A percentile compares a stretch with the other conserved stretches of the same genome.
Evolutionary conservation across 768 basidiomycete genomes (phyloP).

Genomic region (Phaffia tasmanica): DNA sequence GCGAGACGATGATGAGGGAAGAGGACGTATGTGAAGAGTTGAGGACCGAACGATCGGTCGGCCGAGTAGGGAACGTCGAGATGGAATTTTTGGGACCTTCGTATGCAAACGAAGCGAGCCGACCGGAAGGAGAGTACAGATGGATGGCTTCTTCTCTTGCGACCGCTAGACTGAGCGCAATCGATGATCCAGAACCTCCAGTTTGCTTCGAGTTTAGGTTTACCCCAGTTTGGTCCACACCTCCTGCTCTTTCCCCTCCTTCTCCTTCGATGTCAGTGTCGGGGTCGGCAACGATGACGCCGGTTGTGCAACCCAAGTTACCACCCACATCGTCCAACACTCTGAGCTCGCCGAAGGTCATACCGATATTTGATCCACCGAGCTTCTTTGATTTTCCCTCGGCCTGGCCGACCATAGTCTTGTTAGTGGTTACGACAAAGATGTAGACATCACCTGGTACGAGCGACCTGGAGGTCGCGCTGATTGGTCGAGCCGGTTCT

Average conservation of each 20-base stretch:
- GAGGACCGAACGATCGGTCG: neutral
- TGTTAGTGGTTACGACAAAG: constrained; percentile 11
- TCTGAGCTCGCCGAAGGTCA: constrained; percentile 50
- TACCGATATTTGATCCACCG: too few species aligned
- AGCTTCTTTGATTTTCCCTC: constrained; percentile 4
- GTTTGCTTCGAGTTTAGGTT: constrained; percentile 37
- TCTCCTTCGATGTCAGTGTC: constrained; percentile 2
- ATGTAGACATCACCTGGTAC: constrained; percentile 6
- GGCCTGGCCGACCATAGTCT: constrained; percentile 11
- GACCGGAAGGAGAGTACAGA: constrained; percentile 47
- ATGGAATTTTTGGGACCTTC: constrained; percentile 67
- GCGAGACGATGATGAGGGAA: constrained; percentile 81
- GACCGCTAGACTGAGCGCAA: constrained; percentile 48
- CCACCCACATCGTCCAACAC: constrained; percentile 73
- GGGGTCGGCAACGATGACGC: constrained; percentile 1
- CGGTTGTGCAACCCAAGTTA: constrained; percentile 60
- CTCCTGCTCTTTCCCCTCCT: constrained; percentile 42
- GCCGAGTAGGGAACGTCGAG: constrained; percentile 45
- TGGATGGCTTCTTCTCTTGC: constrained; percentile 89
- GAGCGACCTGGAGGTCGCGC: neutral
- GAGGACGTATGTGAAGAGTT: neutral
- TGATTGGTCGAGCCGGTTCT: constrained; percentile 35
- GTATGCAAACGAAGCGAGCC: neutral
- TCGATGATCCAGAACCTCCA: too few species aligned
- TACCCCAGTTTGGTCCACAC: constrained; percentile 45